Evolutionary conservation across 257 asterid species (phyloP).

Genomic region (Solanum raphanifolium): DNA sequence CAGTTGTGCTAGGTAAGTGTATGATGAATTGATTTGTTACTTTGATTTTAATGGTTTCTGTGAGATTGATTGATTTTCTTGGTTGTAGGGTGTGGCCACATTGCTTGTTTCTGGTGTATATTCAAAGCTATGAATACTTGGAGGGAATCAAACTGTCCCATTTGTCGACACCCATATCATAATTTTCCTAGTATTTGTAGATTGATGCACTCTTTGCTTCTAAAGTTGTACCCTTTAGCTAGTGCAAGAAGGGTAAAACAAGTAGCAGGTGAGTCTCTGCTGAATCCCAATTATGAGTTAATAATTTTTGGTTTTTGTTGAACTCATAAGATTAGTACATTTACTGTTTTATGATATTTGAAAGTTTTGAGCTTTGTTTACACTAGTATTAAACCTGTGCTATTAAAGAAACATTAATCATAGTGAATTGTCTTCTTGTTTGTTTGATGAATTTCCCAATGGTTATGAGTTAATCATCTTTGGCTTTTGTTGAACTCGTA

Average conservation of each 20-base stretch:
- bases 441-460: neutral
- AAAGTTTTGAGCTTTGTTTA: neutral
- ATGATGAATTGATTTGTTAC: neutral
- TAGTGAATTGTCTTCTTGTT: neutral
- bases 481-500: neutral
- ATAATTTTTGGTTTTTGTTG: neutral
- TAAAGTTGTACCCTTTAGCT: conserved; percentile 40
- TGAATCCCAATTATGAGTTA: neutral
- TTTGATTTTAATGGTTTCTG: neutral
- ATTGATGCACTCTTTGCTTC: conserved; percentile 40
- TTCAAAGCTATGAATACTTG: conserved; percentile 30
- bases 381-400: neutral
- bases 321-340: neutral
- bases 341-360: neutral
- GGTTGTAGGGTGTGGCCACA: conserved; percentile 59
- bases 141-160: conserved; percentile 41
- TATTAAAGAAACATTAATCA: neutral
- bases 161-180: conserved; percentile 43
- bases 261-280: conserved; percentile 38
- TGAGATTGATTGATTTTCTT: neutral
- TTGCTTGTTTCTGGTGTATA: conserved; percentile 68
- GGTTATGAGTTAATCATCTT: neutral
- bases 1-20: conserved; percentile 50
- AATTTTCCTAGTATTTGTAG: conserved; percentile 53
- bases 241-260: conserved; percentile 38